phyloP scores from a whole-genome alignment of 2,329 filamentous ascomycete species.

The Cytospora leucostoma region DNA sequence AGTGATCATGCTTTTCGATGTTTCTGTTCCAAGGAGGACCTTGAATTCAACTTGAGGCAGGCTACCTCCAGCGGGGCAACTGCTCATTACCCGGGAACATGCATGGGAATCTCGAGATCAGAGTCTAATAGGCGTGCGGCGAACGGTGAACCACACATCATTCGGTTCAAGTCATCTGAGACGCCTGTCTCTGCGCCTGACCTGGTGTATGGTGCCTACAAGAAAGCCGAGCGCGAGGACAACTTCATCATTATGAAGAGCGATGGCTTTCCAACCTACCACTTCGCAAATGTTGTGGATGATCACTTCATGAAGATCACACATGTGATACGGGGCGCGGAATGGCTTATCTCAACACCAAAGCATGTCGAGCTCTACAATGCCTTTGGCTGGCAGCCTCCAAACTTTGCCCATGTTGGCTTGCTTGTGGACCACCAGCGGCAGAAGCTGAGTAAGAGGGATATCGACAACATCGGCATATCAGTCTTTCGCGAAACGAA shows the following conservation, averaged over 20 bases:
- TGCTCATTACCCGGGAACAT: constrained; percentile 63
- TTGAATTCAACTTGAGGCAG: constrained; percentile 52
- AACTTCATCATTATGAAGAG: constrained; percentile 90
- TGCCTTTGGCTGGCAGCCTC: constrained; percentile 73
- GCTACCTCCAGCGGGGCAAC: constrained; percentile 40
- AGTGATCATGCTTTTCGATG: constrained; percentile 83
- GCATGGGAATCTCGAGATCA: constrained; percentile 63
- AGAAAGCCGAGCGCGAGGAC: constrained; percentile 60
- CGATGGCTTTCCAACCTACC: constrained; percentile 92
- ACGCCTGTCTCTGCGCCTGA: constrained; percentile 69
- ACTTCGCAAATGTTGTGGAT: constrained; percentile 95
- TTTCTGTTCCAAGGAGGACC: constrained; percentile 75
- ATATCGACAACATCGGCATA: constrained; percentile 53
- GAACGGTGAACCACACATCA: constrained; percentile 69
- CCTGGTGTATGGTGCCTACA: constrained; percentile 73
- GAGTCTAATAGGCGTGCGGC: constrained; percentile 72
- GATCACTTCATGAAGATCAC: constrained; percentile 95
- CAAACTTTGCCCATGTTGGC: constrained; percentile 78
- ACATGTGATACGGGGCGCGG: constrained; percentile 89
- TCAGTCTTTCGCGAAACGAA: constrained; percentile 51
- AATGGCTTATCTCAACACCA: constrained; percentile 95
- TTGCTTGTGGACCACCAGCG: constrained; percentile 68
- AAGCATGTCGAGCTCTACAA: constrained; percentile 71
- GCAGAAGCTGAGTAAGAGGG: constrained; percentile 85
- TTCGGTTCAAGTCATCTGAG: constrained; percentile 71